Conservation (phyloP, 192 early-diverging fungal species). For the Linnemannia exigua region DNA sequence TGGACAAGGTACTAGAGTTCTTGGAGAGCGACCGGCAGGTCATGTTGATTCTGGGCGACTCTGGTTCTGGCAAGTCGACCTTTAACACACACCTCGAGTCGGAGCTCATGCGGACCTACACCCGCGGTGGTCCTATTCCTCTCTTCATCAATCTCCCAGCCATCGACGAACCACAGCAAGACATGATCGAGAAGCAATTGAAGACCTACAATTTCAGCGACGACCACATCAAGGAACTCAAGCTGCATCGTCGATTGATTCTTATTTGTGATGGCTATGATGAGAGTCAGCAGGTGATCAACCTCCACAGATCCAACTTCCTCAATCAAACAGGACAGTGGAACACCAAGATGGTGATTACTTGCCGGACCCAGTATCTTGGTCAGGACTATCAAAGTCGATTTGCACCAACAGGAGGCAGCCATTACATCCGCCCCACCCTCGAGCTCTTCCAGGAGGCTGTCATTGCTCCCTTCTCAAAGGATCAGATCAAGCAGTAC, state of each 20-base stretch:
- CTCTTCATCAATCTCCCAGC: conserved; percentile 4
- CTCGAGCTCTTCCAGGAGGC: too few species aligned
- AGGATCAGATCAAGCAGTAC: too few species aligned
- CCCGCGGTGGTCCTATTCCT: not conserved
- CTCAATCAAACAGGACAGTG: not conserved
- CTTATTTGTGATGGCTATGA: not conserved
- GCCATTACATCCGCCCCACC: too few species aligned
- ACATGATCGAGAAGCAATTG: not conserved
- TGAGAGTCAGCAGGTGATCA: not conserved
- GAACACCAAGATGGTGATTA: not conserved
- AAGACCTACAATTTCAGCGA: not conserved
- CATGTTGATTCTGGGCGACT: not conserved
- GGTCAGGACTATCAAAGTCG: too few species aligned
- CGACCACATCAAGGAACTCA: too few species aligned
- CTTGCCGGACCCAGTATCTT: too few species aligned
- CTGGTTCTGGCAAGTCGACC: conserved; percentile 10
- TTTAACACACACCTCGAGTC: conserved; percentile 4
- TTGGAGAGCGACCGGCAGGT: not conserved
- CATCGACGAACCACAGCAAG: not conserved
- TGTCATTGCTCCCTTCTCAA: too few species aligned
- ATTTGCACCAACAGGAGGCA: too few species aligned
- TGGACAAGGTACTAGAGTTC: not conserved
- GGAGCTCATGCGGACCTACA: not conserved
- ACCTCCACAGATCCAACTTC: not conserved
- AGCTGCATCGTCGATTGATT: too few species aligned